Evolutionary conservation across 305 asterid genomes (phyloP), one percentile per base, ranked within the genome.

Genomic region (Striga hermonthica): DNA sequence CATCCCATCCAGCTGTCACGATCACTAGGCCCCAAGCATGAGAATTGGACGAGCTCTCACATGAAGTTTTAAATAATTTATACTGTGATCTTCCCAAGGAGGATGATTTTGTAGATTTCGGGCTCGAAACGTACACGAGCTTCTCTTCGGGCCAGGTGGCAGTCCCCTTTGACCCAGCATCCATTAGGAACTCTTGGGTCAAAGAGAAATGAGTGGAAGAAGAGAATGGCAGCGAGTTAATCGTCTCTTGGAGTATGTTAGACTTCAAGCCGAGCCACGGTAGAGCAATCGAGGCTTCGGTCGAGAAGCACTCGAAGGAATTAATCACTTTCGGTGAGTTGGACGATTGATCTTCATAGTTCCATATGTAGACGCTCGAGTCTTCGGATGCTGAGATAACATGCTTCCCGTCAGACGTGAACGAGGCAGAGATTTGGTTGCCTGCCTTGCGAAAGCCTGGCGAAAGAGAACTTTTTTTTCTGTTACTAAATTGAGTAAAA

Each of bases 81-180:
- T 78, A 81, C 73, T 81, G 81, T 9, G 94, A 77, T 80, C 79
- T 91, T 64, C 83, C 76, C 78, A 88, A 53, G 8, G 73, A 71
- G 16, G 89, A 74, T 11, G 79, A 28, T n/a, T 22, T 53, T 1
- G 62, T 12, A 4, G 69, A 16, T 55, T 39, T 76, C 6, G 78
- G 81, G 43, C 75, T 80, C 2, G 90, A 72, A 7, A 62, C 14
- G 0, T 86, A 90, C 64, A 86, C 90, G 66, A 91, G 98, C 82
- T 86, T 91, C 73, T 91, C 98, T 74, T 90, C 97, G 0, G 97
- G 99, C 99, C 99, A 93, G 52, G 99, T 93, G 22, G 96, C 99
- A 1, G 97, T 83, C 54, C 87, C 91, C 61, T 78, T 83, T 9
- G 88, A 76, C 65, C 71, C 76, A 56, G 90, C 72, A 75, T 82